Evolutionary conservation across 2,329 filamentous ascomycete species (phyloP), one percentile per base, ranked within the genome.

Genomic region (Coniochaeta ligniaria): DNA sequence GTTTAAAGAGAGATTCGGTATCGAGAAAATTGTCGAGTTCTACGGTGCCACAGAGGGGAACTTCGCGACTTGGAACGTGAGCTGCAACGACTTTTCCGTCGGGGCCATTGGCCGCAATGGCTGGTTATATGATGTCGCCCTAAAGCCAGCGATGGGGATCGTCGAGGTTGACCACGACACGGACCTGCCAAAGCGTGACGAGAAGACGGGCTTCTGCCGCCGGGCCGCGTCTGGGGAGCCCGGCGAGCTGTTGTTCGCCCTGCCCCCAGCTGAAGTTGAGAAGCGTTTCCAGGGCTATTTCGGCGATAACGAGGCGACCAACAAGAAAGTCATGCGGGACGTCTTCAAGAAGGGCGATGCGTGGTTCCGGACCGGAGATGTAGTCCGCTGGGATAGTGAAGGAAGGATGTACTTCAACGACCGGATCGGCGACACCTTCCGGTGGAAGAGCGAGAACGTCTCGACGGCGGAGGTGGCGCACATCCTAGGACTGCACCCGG

Each of bases 351-450:
- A 88, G 68, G 91, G 89, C 16, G 92, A 96, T 68, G 87, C 85
- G 0, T 96, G 86, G 80, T 96, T 92, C 78, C 85, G 91, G 26
- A 89, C 90, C 0, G 92, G 92, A n/a, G 92, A 96, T 68, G 81
- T 95, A 20, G 76, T 95, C 35, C 81, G 86, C n/a, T 83, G 82
- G 75, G 89, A 92, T 64, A 61, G 63, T 1, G 86, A 95, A 61
- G 91, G 91, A 6, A 79, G 87, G 2, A 83, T 87, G 71, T 95
- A 82, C 77, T 96, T 96, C 75, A 85, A 87, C 60, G 92, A 96
- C 74, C 86, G 89, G 56, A 88, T 92, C 63, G 89, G 89, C 60
- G 89, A 92, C 69, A 91, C 89, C 0, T 92, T 88, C 75, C 83
- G 89, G 57, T 92, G 89, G 89, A 91, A 95, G 76, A 87, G 86